phyloP scores from a whole-genome alignment of 1,284 basidiomycete species.

The Schizopora paradoxa region DNA sequence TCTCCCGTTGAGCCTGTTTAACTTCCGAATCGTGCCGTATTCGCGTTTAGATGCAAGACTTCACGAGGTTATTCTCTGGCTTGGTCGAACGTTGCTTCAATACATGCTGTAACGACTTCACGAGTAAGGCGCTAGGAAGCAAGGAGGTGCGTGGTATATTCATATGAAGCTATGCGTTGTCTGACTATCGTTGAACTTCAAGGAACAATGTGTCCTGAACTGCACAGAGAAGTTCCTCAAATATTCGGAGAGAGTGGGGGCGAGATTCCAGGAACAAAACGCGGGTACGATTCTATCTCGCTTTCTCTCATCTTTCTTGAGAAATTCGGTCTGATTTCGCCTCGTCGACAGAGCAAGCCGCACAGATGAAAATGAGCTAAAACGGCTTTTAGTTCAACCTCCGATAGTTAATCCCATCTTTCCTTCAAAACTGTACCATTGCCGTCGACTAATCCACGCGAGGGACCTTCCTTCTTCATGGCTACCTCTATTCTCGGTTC shows the following conservation, averaged over 20 bases:
- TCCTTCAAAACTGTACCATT: too few relatives aligned
- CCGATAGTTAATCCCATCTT: too few relatives aligned
- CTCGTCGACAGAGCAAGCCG: too few relatives aligned
- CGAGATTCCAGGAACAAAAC: conserved; percentile 87
- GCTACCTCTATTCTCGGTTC: too few relatives aligned
- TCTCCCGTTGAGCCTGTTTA: background rate
- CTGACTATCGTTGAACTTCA: conserved; percentile 3
- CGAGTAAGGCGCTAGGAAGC: conserved; percentile 84
- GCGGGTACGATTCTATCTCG: conserved; percentile 52
- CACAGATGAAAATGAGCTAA: too few relatives aligned
- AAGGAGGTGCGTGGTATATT: conserved; percentile 71
- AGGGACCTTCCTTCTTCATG: too few relatives aligned
- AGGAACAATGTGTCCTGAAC: conserved; percentile 70
- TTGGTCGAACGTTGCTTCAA: conserved; percentile 96
- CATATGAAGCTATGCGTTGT: background rate
- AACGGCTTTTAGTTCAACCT: too few relatives aligned
- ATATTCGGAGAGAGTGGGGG: conserved; percentile 91
- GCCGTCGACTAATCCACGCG: too few relatives aligned
- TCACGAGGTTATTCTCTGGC: conserved; percentile 92
- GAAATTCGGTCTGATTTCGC: too few relatives aligned
- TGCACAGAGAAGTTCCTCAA: conserved; percentile 95
- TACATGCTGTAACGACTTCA: conserved; percentile 95
- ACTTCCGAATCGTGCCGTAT: conserved; percentile 10
- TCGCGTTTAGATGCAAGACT: conserved; percentile 90
- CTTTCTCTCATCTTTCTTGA: background rate